phyloP scores from a whole-genome alignment of 768 basidiomycete genomes.

The Lentinula raphanica region DNA sequence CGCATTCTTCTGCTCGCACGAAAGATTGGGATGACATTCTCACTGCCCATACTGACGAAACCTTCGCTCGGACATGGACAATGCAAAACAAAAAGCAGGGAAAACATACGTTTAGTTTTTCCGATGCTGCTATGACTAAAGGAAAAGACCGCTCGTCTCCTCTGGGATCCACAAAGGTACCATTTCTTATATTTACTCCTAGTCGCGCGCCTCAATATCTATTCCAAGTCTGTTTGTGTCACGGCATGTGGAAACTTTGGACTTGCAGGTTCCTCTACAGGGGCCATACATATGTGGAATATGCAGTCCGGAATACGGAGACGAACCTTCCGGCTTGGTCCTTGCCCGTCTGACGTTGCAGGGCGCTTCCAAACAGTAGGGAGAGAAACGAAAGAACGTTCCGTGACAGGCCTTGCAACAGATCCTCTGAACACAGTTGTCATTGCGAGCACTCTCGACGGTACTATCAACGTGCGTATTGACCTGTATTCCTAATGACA shows the following conservation, averaged over 20 bases:
- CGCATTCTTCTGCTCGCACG: conserved; percentile 72
- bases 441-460: conserved; percentile 83
- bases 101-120: conserved; percentile 44
- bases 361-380: conserved; percentile 36
- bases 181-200: background rate
- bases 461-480: conserved; percentile 73
- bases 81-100: conserved; percentile 9
- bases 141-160: conserved; percentile 32
- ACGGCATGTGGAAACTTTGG: conserved; percentile 97
- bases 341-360: conserved; percentile 50
- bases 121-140: conserved; percentile 45
- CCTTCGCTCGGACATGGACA: conserved; percentile 67
- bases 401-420: conserved; percentile 77
- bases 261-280: conserved; percentile 75
- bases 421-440: conserved; percentile 81
- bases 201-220: background rate
- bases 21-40: conserved; percentile 99
- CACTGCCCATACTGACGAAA: conserved; percentile 83
- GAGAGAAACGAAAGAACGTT: conserved; percentile 41
- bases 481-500: background rate
- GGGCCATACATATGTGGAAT: conserved; percentile 88
- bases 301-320: conserved; percentile 91
- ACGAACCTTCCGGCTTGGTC: conserved; percentile 67
- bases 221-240: conserved; percentile 69
- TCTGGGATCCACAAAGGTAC: conserved; percentile 69